These are phyloP conservation scores for Decorospora gaudefroyi DNA, from an alignment of 2,329 filamentous ascomycete species.

Conservation along the genomic window DNA sequence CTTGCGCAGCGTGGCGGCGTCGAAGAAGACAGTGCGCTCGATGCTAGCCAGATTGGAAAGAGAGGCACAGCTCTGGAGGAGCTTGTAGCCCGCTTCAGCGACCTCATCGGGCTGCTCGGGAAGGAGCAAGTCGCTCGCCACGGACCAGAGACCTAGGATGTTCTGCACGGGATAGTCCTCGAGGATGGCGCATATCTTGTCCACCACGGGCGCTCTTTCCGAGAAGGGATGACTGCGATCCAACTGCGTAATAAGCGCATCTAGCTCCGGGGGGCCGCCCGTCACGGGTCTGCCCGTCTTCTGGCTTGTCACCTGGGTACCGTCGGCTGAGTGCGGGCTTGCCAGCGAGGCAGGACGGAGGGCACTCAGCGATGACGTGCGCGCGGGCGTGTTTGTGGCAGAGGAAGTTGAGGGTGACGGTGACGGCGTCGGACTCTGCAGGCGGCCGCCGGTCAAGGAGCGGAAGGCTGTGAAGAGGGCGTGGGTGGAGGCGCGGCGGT, in stretches of 20 bases:
- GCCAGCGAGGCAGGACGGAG: constrained; percentile 27
- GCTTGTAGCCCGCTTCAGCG: constrained; percentile 40
- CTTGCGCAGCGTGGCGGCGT: constrained; percentile 38
- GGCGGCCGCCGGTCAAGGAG: constrained; percentile 42
- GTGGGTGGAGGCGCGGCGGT: constrained; percentile 47
- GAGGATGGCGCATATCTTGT: constrained; percentile 43
- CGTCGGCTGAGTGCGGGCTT: constrained; percentile 34
- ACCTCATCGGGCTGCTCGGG: constrained; percentile 42
- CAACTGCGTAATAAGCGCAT: constrained; percentile 40
- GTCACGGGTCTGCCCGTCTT: constrained; percentile 27
- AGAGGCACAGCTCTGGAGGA: constrained; percentile 43
- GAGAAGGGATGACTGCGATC: constrained; percentile 29
- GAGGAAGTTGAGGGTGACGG: constrained; percentile 40
- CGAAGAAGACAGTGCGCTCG: constrained; percentile 49
- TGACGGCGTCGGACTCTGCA: constrained; percentile 43
- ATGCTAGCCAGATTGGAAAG: constrained; percentile 41
- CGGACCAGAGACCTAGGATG: constrained; percentile 45
- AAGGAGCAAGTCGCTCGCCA: constrained; percentile 46
- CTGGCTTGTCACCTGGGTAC: constrained; percentile 29
- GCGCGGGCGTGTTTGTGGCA: constrained; percentile 37
- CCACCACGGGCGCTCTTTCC: constrained; percentile 39
- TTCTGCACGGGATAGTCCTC: constrained; percentile 45
- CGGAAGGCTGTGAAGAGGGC: constrained; percentile 47
- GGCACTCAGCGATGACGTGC: constrained; percentile 35
- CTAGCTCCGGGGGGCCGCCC: constrained; percentile 47